Evolutionary conservation across 1,284 basidiomycete species (phyloP), one percentile per base, ranked within the genome.

Genomic region (Coriolopsis trogii): DNA sequence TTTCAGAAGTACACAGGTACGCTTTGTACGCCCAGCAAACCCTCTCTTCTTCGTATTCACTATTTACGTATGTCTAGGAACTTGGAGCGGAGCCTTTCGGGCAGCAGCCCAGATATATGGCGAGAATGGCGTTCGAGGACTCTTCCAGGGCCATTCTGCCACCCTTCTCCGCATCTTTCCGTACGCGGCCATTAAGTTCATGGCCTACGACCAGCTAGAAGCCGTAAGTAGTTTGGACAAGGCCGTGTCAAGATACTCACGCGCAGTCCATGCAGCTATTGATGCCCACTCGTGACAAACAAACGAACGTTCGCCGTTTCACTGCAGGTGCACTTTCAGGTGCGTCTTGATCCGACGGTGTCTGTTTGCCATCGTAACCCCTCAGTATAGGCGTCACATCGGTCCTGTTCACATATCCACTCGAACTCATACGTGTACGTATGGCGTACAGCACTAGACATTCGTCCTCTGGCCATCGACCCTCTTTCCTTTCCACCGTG

Each of bases 101-200:
- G 97, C 97, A 18, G 87, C 84, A n/a, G 75, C 73, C 25, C 79
- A 86, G 55, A 98, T 99, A 60, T 93, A 93, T 65, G 70, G 68
- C 49, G 76, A 87, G 16, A 76, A 77, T 42, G 97, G 97, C 2
- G 57, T 87, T 8, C 74, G 86, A 44, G 96, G 94, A 0, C 76
- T 99, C 38, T 86, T 98, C 56, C 95, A 98, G 76, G 97, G 97
- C 2, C 96, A 99, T 70, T 93, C 92, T 21, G 92, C 93, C 23
- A 98, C 96, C 4, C 76, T 91, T 44, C 72, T 89, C 45, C 84
- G 88, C 53, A 82, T 91, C 63, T 98, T 98, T 68, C 96, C 97
- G 0, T 97, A 99, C 69, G 97, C 97, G 33, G 94, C 90, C 44
- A 91, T 99, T 71, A 98, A 98, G 73, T 99, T 95, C 67, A 95